Evolutionary conservation across 495 filamentous ascomycete species (phyloP), one percentile per base, ranked within the genome.

Genomic region (Penicillium simplicissimum): DNA sequence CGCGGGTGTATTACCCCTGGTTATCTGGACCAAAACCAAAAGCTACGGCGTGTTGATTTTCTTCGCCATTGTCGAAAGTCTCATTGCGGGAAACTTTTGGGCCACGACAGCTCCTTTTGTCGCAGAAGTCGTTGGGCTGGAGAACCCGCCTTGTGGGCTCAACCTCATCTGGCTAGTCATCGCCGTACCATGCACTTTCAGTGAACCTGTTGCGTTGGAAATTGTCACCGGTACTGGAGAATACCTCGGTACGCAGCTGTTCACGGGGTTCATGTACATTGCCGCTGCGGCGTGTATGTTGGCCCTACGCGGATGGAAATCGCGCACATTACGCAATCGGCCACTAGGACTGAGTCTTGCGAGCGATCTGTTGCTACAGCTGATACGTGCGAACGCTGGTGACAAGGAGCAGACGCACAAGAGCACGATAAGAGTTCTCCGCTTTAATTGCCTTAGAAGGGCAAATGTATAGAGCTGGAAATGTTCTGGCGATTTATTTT

Each of bases 11-110:
- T 74, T 85, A 23, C 81, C 82, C 53, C 82, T 92, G 21, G 82
- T 86, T 25, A 76, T 93, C 8, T 95, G 90, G 90, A 85, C 87
- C 45, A 84, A 83, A 9, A 84, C 88, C 0, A 82, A 83, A 54
- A 78, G 71, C 45, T 88, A 83, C 59, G 83, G 82, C 0, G 81
- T 86, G 0, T 70, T 90, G 33, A 79, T 92, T 31, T 79, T 91
- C 57, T 92, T 87, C 63, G 82, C 88, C 1, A 59, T 92, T 7
- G 74, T 88, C 11, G 75, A 77, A 3, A 89, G 90, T 0, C 76
- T 75, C n/a, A 84, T 92, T 5, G 82, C 84, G 15, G 90, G 90
- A 15, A 84, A 82, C 1, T 88, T 90, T 60, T 92, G 90, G 89
- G 82, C 82, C 1, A 87, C 85, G 6, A 77, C 87, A 23, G 86